phyloP scores from a whole-genome alignment of 176 grass and related monocot genomes.

The Phoenix roebelenii region DNA sequence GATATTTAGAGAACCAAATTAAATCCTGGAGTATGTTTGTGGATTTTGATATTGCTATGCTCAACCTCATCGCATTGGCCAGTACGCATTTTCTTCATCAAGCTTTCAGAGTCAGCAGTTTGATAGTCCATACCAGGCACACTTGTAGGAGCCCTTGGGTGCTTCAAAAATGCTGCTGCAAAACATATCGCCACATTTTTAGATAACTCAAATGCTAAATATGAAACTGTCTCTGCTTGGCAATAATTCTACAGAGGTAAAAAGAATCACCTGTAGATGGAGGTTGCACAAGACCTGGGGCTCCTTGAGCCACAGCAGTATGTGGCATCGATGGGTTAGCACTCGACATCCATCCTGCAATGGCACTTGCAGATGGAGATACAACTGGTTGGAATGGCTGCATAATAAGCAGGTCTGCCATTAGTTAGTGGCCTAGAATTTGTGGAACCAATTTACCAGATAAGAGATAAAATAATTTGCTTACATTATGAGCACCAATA shows the following conservation, averaged over 20 bases:
- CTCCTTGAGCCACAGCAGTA: constrained; percentile 67
- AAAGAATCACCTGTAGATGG: constrained; percentile 53
- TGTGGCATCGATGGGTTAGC: constrained; percentile 78
- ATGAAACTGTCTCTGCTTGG: too few relatives aligned
- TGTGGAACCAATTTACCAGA: too few relatives aligned
- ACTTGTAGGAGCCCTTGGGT: constrained; percentile 73
- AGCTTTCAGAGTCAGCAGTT: constrained; percentile 92
- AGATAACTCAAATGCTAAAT: too few relatives aligned
- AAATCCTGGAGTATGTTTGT: background rate
- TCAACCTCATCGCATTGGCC: constrained; percentile 89
- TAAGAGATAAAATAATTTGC: too few relatives aligned
- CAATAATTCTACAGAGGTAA: too few relatives aligned
- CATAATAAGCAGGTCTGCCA: constrained; percentile 3
- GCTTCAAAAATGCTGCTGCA: constrained; percentile 91
- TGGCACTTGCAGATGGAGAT: constrained; percentile 85
- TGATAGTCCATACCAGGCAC: constrained; percentile 90
- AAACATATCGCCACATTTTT: background rate
- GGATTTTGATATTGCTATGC: too few relatives aligned
- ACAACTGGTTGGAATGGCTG: constrained; percentile 97
- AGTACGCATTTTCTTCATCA: constrained; percentile 94
- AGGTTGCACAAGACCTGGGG: constrained; percentile 67
- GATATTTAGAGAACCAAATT: background rate
- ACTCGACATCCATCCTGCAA: constrained; percentile 98
- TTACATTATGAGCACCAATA: constrained; percentile 82
- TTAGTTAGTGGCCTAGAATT: too few relatives aligned